Conservation (phyloP, 2,329 filamentous ascomycete genomes). For the Fragosphaeria purpurea region DNA sequence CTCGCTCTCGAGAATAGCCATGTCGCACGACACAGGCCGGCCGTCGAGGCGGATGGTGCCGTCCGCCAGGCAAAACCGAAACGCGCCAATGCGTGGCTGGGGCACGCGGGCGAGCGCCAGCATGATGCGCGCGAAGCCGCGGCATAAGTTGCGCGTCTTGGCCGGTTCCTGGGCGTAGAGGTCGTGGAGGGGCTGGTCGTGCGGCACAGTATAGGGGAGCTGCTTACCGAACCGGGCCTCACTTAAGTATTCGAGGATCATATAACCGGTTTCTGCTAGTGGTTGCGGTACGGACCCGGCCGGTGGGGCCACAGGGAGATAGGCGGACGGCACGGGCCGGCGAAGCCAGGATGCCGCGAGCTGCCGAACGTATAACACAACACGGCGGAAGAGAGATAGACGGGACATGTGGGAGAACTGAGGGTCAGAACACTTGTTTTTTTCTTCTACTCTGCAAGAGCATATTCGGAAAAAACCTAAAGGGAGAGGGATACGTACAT, state of each 20-base stretch:
- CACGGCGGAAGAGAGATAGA: neutral
- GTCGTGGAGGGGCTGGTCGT: neutral
- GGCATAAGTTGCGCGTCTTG: conserved; percentile 6
- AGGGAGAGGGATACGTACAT: neutral
- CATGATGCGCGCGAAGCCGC: conserved; percentile 14
- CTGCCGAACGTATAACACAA: neutral
- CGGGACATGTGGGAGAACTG: neutral
- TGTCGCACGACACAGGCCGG: conserved; percentile 13
- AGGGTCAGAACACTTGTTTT: too few species aligned
- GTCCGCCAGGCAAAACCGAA: conserved; percentile 17
- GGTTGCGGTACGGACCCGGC: neutral
- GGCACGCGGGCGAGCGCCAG: conserved; percentile 21
- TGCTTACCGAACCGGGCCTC: conserved; percentile 1
- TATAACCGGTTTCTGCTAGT: conserved; percentile 1
- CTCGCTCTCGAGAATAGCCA: conserved; percentile 24
- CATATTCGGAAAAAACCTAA: too few species aligned
- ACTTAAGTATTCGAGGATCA: conserved; percentile 7
- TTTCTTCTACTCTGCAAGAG: too few species aligned
- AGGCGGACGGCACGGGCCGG: conserved; percentile 2
- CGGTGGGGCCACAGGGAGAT: neutral
- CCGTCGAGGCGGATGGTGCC: conserved; percentile 11
- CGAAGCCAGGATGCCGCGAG: neutral
- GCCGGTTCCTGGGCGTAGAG: conserved; percentile 1
- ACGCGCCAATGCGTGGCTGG: conserved; percentile 20
- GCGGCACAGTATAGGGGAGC: neutral